phyloP scores from a whole-genome alignment of 139 green algal species.

The Zygnema cylindricum region DNA sequence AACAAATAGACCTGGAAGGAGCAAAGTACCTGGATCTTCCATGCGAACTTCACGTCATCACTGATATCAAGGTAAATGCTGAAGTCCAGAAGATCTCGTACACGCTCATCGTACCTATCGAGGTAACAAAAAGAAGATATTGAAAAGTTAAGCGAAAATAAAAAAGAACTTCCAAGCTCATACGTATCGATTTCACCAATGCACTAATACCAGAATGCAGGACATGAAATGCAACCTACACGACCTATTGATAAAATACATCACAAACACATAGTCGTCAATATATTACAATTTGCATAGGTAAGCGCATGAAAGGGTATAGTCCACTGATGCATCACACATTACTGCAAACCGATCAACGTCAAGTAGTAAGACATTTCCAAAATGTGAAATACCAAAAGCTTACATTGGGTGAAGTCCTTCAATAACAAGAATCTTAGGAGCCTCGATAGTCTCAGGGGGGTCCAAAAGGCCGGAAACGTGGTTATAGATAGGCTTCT shows the following conservation, averaged over 20 bases:
- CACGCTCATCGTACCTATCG: constrained; percentile 86
- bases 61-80: constrained; percentile 99
- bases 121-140: no score
- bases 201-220: no score
- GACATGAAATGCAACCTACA: background rate
- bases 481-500: constrained; percentile 99
- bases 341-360: background rate
- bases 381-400: background rate
- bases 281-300: no score
- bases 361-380: background rate
- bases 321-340: no score
- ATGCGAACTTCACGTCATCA: constrained; percentile 99
- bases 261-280: no score
- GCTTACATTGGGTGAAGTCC: constrained; percentile 89
- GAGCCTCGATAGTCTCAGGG: constrained; percentile 86
- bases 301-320: no score
- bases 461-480: constrained; percentile 95
- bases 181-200: no score
- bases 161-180: no score
- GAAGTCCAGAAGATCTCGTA: constrained; percentile 96
- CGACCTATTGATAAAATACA: background rate
- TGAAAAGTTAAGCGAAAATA: no score
- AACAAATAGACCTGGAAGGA: background rate
- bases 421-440: constrained; percentile 94
- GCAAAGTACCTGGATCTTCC: constrained; percentile 87